A percentile compares a stretch with the other conserved stretches of the same genome.
Evolutionary conservation across 2,329 filamentous ascomycete genomes (phyloP).

Genomic region (Penicillium aurantiogriseum): DNA sequence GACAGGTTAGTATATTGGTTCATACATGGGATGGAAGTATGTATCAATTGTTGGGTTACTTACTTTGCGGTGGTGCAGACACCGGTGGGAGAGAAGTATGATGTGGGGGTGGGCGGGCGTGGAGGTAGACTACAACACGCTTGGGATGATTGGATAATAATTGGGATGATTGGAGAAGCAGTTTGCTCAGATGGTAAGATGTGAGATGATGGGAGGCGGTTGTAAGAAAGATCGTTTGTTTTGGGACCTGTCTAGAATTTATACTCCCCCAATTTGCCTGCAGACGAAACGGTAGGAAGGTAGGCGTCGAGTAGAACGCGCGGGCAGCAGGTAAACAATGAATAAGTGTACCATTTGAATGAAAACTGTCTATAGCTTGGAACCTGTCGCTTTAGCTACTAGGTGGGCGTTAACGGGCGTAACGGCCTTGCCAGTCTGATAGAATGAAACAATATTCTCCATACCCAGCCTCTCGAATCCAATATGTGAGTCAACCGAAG

Average conservation of each 20-base stretch:
- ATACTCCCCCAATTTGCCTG: background rate
- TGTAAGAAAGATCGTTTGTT: background rate
- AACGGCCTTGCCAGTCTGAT: constrained; percentile 35
- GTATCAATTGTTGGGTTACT: background rate
- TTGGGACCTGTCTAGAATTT: background rate
- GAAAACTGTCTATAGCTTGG: constrained; percentile 14
- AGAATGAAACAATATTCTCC: constrained; percentile 45
- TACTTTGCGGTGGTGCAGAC: background rate
- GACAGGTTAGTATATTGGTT: background rate
- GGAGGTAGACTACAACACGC: background rate
- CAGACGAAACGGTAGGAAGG: background rate
- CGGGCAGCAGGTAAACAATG: too few relatives aligned
- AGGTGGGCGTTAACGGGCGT: constrained; percentile 63
- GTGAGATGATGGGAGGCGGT: background rate
- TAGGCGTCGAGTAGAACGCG: background rate
- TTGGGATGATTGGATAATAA: background rate
- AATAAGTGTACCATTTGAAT: background rate
- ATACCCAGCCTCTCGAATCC: constrained; percentile 49
- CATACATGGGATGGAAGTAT: background rate
- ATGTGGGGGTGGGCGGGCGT: background rate
- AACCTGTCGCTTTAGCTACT: constrained; percentile 29
- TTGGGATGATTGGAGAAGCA: background rate
- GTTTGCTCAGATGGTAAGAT: background rate
- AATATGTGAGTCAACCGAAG: constrained; percentile 50
- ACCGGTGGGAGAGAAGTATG: background rate